A percentile compares a stretch with the other conserved stretches of the same genome.
Evolutionary conservation across 768 basidiomycete genomes (phyloP).

Genomic region (Suillus cothurnatus): DNA sequence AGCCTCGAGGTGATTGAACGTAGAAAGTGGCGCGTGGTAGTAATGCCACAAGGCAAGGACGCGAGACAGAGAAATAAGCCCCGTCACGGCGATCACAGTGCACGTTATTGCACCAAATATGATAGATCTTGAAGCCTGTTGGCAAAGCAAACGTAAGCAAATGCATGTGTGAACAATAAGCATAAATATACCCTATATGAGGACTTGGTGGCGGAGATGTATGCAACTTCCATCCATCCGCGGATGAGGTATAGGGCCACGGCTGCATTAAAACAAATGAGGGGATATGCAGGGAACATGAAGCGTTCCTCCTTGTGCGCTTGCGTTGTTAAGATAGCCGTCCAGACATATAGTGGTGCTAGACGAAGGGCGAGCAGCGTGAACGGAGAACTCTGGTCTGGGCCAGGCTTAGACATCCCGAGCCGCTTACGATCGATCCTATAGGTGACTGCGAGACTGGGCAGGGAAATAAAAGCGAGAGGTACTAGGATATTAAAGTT

Average conservation of each 20-base stretch:
- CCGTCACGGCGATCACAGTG: slow-evolving; percentile 63
- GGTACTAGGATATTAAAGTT: slow-evolving; percentile 92
- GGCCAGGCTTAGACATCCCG: slow-evolving; percentile 49
- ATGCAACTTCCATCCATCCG: slow-evolving; percentile 83
- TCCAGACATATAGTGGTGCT: slow-evolving; percentile 93
- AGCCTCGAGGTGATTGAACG: slow-evolving; percentile 71
- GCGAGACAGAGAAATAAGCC: slow-evolving; percentile 75
- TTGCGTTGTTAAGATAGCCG: slow-evolving; percentile 75
- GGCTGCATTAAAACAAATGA: slow-evolving; percentile 93
- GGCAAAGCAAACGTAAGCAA: neutral
- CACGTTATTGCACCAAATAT: slow-evolving; percentile 80
- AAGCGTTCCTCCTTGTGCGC: slow-evolving; percentile 99
- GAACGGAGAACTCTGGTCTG: slow-evolving; percentile 77
- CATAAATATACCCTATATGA: slow-evolving; percentile 71
- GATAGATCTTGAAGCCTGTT: slow-evolving; percentile 72
- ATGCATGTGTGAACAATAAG: neutral
- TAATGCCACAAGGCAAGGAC: slow-evolving; percentile 83
- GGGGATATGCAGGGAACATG: slow-evolving; percentile 91
- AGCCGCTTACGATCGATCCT: slow-evolving; percentile 76
- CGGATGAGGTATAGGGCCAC: slow-evolving; percentile 83
- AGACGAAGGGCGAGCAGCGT: slow-evolving; percentile 75
- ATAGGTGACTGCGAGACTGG: slow-evolving; percentile 75
- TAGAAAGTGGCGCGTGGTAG: slow-evolving; percentile 85
- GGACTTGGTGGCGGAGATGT: slow-evolving; percentile 75
- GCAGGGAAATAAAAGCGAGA: slow-evolving; percentile 80